Conservation (phyloP, 139 green algal species). For the Chlorella sp. region DNA sequence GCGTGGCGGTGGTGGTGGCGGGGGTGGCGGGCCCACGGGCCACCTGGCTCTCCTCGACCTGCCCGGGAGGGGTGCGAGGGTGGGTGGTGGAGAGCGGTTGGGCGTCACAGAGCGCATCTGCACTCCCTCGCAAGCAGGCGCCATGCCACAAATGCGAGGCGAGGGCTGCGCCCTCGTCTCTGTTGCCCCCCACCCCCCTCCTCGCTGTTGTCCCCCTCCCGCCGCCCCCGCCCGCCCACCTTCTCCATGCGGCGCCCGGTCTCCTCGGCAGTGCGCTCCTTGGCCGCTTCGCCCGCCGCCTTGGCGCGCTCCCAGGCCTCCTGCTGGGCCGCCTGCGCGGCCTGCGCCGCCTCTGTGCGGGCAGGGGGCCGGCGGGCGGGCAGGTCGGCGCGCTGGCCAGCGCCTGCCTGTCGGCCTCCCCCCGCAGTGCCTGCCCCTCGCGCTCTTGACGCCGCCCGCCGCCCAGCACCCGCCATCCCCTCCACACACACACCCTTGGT, state of each 20-base stretch:
- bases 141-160: no score
- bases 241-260: constrained; percentile 8
- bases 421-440: background rate
- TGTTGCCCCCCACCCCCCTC: no score
- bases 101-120: no score
- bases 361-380: background rate
- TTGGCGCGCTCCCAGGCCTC: constrained; percentile 30
- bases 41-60: constrained; percentile 13
- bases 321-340: background rate
- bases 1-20: background rate
- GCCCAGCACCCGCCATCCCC: background rate
- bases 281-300: constrained; percentile 15
- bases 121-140: no score
- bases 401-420: no score
- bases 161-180: no score
- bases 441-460: no score
- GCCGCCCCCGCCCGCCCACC: background rate
- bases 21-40: background rate
- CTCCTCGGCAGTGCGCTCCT: background rate
- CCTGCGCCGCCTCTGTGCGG: constrained; percentile 8
- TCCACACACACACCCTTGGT: constrained; percentile 4
- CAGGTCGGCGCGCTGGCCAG: background rate
- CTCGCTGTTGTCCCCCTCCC: no score
- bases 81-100: background rate
- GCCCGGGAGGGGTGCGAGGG: background rate